phyloP scores from a whole-genome alignment of 2,329 filamentous ascomycete species.

The Rasamsonia emersonii region DNA sequence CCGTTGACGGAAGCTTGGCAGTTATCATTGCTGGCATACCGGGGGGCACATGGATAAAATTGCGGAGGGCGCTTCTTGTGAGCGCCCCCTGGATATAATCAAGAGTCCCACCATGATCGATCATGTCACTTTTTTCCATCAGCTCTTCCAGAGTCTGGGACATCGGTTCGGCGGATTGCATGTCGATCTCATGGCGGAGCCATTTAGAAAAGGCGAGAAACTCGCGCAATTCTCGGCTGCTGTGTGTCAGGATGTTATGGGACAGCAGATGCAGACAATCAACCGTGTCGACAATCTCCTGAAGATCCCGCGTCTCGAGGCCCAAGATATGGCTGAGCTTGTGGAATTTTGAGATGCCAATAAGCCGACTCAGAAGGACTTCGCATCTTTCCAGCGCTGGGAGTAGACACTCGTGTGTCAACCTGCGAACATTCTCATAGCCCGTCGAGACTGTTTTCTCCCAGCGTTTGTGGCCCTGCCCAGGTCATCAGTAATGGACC shows the following conservation, averaged over 20 bases:
- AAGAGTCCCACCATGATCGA: conserved; percentile 65
- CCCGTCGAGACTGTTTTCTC: conserved; percentile 75
- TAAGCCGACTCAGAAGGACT: conserved; percentile 72
- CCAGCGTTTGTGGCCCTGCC: conserved; percentile 84
- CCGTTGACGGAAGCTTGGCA: conserved; percentile 29
- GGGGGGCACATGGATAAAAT: conserved; percentile 42
- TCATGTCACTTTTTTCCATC: conserved; percentile 65
- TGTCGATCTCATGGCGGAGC: conserved; percentile 75
- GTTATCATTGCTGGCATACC: conserved; percentile 20
- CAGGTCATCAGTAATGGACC: conserved; percentile 9
- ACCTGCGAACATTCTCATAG: conserved; percentile 64
- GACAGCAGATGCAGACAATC: conserved; percentile 67
- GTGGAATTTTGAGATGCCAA: conserved; percentile 75
- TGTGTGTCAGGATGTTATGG: conserved; percentile 61
- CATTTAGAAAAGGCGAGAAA: conserved; percentile 74
- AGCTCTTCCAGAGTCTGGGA: conserved; percentile 58
- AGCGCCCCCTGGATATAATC: conserved; percentile 69
- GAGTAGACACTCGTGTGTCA: conserved; percentile 80
- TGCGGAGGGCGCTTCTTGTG: conserved; percentile 54
- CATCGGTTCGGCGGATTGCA: conserved; percentile 56
- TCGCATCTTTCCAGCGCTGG: conserved; percentile 77
- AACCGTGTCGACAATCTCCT: conserved; percentile 55
- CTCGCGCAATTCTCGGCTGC: conserved; percentile 67
- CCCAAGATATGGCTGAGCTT: conserved; percentile 58
- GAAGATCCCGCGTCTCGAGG: conserved; percentile 56